Evolutionary conservation across 441 rosid species (phyloP).

Genomic region (Flueggea neowawraea): DNA sequence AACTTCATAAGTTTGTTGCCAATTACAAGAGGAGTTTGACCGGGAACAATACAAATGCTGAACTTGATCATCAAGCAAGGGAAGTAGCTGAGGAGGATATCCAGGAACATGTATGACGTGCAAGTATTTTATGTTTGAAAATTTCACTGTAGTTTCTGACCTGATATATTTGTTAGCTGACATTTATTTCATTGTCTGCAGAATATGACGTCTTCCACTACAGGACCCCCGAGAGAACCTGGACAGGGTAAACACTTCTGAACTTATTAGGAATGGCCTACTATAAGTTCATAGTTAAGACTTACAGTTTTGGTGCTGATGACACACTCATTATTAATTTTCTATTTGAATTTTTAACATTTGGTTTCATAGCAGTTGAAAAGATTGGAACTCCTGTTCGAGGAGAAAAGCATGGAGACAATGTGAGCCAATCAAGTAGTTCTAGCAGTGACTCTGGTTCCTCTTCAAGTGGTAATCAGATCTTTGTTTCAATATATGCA

Average conservation of each 20-base stretch:
- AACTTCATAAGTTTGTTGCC: conserved; percentile 64
- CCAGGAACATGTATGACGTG: conserved; percentile 40
- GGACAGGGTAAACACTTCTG: conserved; percentile 44
- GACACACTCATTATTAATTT: background rate
- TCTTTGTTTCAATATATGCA: conserved; percentile 4
- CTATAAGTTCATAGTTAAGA: background rate
- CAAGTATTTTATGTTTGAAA: conserved; percentile 8
- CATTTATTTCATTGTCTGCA: conserved; percentile 27
- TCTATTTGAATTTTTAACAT: conserved; percentile 7
- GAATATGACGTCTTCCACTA: conserved; percentile 37
- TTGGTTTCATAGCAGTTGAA: conserved; percentile 27
- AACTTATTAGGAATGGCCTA: conserved; percentile 7
- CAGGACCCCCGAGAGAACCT: conserved; percentile 31
- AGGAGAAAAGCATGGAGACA: conserved; percentile 37
- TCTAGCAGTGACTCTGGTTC: conserved; percentile 80
- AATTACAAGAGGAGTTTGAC: conserved; percentile 44
- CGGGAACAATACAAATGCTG: conserved; percentile 44
- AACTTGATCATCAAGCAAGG: conserved; percentile 38
- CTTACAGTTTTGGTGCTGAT: background rate
- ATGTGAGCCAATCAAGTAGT: conserved; percentile 54
- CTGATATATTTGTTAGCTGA: conserved; percentile 10
- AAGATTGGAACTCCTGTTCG: conserved; percentile 38
- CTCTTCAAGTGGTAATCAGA: conserved; percentile 66
- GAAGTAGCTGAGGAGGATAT: conserved; percentile 30
- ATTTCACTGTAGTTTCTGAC: conserved; percentile 7